Percentiles rank a stretch among this genome's conserved stretches.
Evolutionary conservation across 23 red algal genomes (phyloP).

Genomic region (Pyropia haitanensis): DNA sequence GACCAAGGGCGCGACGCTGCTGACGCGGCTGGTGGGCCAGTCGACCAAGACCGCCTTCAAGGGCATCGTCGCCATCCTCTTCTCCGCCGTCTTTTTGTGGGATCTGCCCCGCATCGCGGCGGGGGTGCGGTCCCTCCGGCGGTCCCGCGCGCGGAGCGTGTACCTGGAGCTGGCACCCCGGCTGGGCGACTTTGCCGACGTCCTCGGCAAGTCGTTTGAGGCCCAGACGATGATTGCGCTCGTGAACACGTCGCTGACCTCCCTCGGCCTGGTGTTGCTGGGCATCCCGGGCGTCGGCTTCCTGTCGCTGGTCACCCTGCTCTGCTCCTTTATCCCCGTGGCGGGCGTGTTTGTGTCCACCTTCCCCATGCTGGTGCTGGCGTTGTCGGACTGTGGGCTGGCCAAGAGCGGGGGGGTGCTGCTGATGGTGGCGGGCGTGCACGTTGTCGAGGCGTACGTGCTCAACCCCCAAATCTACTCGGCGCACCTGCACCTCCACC

Average conservation of each 20-base stretch:
- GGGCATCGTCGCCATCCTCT: slow-evolving; percentile 70
- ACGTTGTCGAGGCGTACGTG: slow-evolving; percentile 84
- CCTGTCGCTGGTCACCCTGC: slow-evolving; percentile 64
- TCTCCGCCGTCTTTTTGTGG: slow-evolving; percentile 94
- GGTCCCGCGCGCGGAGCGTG: slow-evolving; percentile 41
- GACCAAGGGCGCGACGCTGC: slow-evolving; percentile 45
- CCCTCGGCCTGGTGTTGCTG: slow-evolving; percentile 59
- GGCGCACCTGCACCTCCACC: slow-evolving; percentile 82
- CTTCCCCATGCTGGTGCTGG: slow-evolving; percentile 81
- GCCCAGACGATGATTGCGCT: slow-evolving; percentile 95
- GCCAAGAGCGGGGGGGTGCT: slow-evolving; percentile 61
- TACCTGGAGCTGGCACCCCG: slow-evolving; percentile 83
- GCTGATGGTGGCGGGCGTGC: slow-evolving; percentile 88
- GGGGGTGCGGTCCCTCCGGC: slow-evolving; percentile 37
- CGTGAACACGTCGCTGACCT: slow-evolving; percentile 82
- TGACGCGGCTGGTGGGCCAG: slow-evolving; percentile 54
- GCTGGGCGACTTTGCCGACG: slow-evolving; percentile 62
- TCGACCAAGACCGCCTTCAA: slow-evolving; percentile 79
- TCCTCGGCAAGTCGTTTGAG: slow-evolving; percentile 90
- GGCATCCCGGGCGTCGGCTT: slow-evolving; percentile 82
- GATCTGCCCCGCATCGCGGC: slow-evolving; percentile 63
- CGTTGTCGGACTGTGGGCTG: slow-evolving; percentile 80
- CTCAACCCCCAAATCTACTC: slow-evolving; percentile 95
- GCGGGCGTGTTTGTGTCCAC: slow-evolving; percentile 91
- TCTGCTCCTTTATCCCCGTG: slow-evolving; percentile 97